Evolutionary conservation across 331 rosid genomes (phyloP), one percentile per base, ranked within the genome.

Genomic region (Malus hybrid): DNA sequence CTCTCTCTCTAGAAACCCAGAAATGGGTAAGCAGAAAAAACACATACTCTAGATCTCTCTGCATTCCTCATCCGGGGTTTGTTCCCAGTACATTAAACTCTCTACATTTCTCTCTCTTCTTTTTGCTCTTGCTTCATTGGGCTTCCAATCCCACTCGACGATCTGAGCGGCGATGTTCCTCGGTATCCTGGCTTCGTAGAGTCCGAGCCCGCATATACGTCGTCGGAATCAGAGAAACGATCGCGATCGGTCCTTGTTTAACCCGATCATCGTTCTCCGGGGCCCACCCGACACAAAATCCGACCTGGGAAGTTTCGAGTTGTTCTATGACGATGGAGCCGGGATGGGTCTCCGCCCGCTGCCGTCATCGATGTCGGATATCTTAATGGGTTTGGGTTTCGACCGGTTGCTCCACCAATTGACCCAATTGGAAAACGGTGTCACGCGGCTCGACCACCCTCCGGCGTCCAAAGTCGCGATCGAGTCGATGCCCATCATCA

Each of bases 381-480:
- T 86, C 50, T 59, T 90, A 50, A 84, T 90, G 88, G 95, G 89
- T 13, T 85, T 92, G 1, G 92, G 95, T 3, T 87, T 90, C 16
- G 92, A 90, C 57, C 92, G 86, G 19, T 54, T 90, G 33, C 88
- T 90, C 5, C 85, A 90, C 59, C 95, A 89, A 28, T 77, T 89
- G 80, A 71, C 88, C 9, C 88, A 81, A 20, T 36, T 87, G 36
- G 92, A 90, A 70, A 85, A 85, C 28, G 83, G 88, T 20, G 77
- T 87, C 28, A 84, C 72, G 22, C 33, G 82, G 54, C 57, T 86
- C 67, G 86, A 84, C 39, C 85, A 86, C 42, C 86, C 90, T 1
- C 88, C 90, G 20, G 91, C 91, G 9, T 90, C 92, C 0, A 87
- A 90, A 56, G 87, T 88, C 31, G 90, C 92, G 8, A 86, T 87